Percentiles rank a stretch among this genome's conserved stretches.
Evolutionary conservation across 352 stramenopile species (phyloP).

Genomic region (Pseudoperonospora humuli): DNA sequence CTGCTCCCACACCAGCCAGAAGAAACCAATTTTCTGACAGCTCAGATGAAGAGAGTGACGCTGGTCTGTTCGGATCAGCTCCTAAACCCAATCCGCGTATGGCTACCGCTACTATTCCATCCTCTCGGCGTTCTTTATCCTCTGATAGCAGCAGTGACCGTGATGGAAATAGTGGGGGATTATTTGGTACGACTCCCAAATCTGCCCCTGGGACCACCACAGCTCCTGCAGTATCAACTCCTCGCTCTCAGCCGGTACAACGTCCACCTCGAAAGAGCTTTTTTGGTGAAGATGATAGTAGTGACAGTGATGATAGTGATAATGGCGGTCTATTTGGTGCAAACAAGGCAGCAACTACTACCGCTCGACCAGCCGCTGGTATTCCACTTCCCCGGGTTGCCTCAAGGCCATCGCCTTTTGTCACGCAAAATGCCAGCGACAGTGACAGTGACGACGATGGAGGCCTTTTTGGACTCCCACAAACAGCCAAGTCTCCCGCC

Average conservation of each 20-base stretch:
- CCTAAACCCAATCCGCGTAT: slow-evolving; percentile 14
- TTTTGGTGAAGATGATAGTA: slow-evolving; percentile 45
- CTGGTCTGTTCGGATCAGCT: slow-evolving; percentile 41
- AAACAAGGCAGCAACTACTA: slow-evolving; percentile 6
- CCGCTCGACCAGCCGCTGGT: neutral
- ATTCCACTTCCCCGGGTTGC: neutral
- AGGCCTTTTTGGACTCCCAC: slow-evolving; percentile 34
- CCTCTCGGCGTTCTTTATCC: slow-evolving; percentile 33
- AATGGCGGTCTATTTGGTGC: slow-evolving; percentile 30
- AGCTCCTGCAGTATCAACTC: neutral
- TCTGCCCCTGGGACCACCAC: slow-evolving; percentile 5
- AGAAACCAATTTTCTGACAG: slow-evolving; percentile 51
- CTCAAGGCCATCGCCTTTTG: slow-evolving; percentile 17
- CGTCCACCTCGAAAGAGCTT: slow-evolving; percentile 32
- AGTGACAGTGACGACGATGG: slow-evolving; percentile 16
- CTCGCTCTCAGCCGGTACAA: slow-evolving; percentile 9
- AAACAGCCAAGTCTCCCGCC: slow-evolving; percentile 15
- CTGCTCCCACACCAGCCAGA: slow-evolving; percentile 14
- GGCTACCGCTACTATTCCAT: no score
- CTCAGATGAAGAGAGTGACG: slow-evolving; percentile 54
- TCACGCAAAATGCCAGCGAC: slow-evolving; percentile 17
- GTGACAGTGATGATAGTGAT: slow-evolving; percentile 39
- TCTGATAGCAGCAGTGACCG: slow-evolving; percentile 32
- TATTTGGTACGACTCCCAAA: slow-evolving; percentile 44
- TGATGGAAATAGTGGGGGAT: slow-evolving; percentile 33